These are phyloP conservation scores for Capsella bursapastoris DNA, from an alignment of 345 rosid species.

Conservation along the genomic window DNA sequence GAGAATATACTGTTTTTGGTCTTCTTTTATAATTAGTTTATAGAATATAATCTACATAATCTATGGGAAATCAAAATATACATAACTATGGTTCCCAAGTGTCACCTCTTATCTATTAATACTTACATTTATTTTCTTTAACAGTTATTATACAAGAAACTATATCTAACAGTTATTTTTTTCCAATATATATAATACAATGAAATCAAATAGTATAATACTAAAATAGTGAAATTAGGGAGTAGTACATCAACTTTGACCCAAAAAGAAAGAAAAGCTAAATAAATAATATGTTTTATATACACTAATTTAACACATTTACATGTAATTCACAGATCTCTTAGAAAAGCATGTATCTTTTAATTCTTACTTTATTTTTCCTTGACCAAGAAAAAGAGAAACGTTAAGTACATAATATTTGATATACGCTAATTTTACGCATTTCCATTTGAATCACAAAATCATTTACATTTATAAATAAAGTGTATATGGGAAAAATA, in stretches of 20 bases:
- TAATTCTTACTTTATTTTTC: too few species aligned
- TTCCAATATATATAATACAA: neutral
- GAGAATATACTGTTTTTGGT: constrained; percentile 30
- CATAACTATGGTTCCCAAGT: neutral
- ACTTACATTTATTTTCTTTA: neutral
- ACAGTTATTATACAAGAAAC: neutral
- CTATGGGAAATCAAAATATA: neutral
- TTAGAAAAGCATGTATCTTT: too few species aligned
- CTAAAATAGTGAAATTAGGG: neutral
- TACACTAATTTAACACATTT: too few species aligned
- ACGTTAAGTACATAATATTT: neutral
- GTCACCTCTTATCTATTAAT: neutral
- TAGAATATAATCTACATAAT: neutral
- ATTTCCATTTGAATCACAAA: neutral
- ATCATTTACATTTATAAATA: neutral
- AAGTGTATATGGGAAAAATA: neutral
- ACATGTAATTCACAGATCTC: too few species aligned
- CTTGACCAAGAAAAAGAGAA: too few species aligned
- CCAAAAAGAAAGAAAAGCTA: too few species aligned
- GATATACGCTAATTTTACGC: neutral
- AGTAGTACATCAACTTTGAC: neutral
- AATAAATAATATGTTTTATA: too few species aligned
- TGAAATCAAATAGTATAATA: neutral
- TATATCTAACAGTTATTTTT: neutral
- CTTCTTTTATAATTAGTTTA: neutral